Conservation (phyloP, 768 basidiomycete genomes). For the Pleurotus tuoliensis region DNA sequence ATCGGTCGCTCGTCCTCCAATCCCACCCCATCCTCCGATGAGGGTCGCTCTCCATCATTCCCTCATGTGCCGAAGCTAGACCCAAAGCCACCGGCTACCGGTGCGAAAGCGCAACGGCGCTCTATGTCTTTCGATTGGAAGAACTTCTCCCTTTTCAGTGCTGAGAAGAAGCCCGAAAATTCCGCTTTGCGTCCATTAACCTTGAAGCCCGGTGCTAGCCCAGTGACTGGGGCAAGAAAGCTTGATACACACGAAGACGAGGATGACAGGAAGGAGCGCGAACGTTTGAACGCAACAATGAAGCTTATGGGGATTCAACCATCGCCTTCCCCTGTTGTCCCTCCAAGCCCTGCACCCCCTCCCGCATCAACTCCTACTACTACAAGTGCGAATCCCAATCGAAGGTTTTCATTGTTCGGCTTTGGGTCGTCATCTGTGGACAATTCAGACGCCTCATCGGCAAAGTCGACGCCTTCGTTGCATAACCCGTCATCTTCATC, state of each 20-base stretch:
- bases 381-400: constrained; percentile 17
- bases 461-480: constrained; percentile 37
- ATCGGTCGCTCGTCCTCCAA: constrained; percentile 39
- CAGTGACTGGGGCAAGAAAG: constrained; percentile 66
- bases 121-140: constrained; percentile 88
- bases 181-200: constrained; percentile 67
- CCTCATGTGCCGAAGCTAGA: constrained; percentile 14
- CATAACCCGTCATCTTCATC: constrained; percentile 19
- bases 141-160: constrained; percentile 65
- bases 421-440: constrained; percentile 36
- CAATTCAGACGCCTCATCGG: constrained; percentile 45
- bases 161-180: constrained; percentile 62
- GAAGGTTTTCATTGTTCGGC: constrained; percentile 73
- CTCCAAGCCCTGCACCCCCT: constrained; percentile 21
- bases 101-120: constrained; percentile 53
- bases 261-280: constrained; percentile 83
- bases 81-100: constrained; percentile 20
- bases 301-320: constrained; percentile 91
- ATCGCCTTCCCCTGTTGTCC: constrained; percentile 36
- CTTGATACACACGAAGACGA: constrained; percentile 90
- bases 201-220: constrained; percentile 56
- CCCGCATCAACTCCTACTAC: constrained; percentile 24
- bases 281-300: constrained; percentile 87
- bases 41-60: constrained; percentile 20
- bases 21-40: constrained; percentile 24